phyloP scores from a whole-genome alignment of 768 basidiomycete species.

The Boletus sensibilis region DNA sequence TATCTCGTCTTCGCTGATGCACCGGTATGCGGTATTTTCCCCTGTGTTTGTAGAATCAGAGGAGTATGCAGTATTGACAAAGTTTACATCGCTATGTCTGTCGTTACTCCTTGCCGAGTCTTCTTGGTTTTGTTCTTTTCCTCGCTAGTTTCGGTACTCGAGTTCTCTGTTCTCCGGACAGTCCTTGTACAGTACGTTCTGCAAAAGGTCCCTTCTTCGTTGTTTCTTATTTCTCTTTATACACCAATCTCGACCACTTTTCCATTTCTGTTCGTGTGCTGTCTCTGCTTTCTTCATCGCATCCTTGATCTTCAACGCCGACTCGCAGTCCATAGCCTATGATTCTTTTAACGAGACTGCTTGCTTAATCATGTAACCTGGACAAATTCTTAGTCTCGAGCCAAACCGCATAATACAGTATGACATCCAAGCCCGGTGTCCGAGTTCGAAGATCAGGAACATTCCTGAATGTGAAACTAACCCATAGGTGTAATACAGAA shows the following conservation, averaged over 20 bases:
- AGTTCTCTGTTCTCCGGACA: slow-evolving; percentile 7
- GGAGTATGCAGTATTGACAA: slow-evolving; percentile 24
- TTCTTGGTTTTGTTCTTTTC: slow-evolving; percentile 6
- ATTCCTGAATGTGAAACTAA: neutral
- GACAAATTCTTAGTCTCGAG: neutral
- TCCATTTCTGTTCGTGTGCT: slow-evolving; percentile 10
- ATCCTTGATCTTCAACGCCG: neutral
- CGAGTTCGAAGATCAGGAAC: neutral
- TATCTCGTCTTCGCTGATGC: slow-evolving; percentile 33
- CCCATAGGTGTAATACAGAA: neutral
- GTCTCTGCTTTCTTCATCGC: slow-evolving; percentile 5
- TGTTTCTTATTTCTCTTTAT: slow-evolving; percentile 38
- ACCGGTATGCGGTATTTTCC: slow-evolving; percentile 11
- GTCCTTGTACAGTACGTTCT: slow-evolving; percentile 24
- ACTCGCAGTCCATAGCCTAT: slow-evolving; percentile 16
- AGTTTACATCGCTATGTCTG: neutral
- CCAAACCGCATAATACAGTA: neutral
- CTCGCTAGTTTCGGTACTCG: slow-evolving; percentile 4
- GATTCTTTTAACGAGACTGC: slow-evolving; percentile 13
- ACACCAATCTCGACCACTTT: slow-evolving; percentile 2
- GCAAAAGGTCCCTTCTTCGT: slow-evolving; percentile 6
- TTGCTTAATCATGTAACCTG: slow-evolving; percentile 17
- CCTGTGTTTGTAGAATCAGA: slow-evolving; percentile 22
- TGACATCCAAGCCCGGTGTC: neutral
- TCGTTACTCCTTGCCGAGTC: neutral